Base-by-base conservation (phyloP, 2,329 filamentous ascomycete genomes). In the Proliferodiscus dingleyae region DNA sequence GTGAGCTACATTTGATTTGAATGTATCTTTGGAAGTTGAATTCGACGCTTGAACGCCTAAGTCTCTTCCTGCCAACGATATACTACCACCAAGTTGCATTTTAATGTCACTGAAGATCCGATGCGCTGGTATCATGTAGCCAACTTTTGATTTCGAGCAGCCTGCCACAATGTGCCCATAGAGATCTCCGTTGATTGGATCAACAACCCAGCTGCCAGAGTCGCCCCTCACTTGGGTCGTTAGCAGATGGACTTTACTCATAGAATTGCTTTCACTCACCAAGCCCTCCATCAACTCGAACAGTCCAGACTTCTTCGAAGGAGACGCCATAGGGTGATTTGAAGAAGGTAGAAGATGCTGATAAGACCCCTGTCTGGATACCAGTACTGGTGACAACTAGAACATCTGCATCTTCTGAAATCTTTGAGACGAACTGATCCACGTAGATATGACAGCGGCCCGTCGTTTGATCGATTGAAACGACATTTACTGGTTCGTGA, bases 101-200 rank as follows among this genome's bases (percentile, higher is more conserved):
- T 26, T 6, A 11, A 26, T 26, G 9, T 38, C 26, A 13, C 18
- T n/a, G 22, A 45, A 30, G 5, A 33, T 34, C 21, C 22, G 36
- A 18, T 5, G 13, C 5, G 37, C 18, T 19, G 44, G 44, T 9
- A 47, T 30, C 15, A 43, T 29, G 37, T 47, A 47, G 4, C 16
- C 44, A 5, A 43, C 8, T 3, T 15, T 11, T 4, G 28, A 24
- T 16, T n/a, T 13, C 7, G 30, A 18, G 42, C 19, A 24, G 10
- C 38, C 44, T 10, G 44, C 36, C 6, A 47, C 39, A 16, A 47
- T 28, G 37, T 47, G 39, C 4, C 44, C 44, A 19, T 42, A 42
- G 6, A 47, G 11, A 16, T 36, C 29, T n/a, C 37, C 37, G 22
- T 15, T 29, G 4, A 18, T 24, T 11, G 28, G 5, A n/a, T 47